These are phyloP conservation scores for Lathyrus oleraceus DNA, from an alignment of 306 rosid genomes.

Conservation along the genomic window DNA sequence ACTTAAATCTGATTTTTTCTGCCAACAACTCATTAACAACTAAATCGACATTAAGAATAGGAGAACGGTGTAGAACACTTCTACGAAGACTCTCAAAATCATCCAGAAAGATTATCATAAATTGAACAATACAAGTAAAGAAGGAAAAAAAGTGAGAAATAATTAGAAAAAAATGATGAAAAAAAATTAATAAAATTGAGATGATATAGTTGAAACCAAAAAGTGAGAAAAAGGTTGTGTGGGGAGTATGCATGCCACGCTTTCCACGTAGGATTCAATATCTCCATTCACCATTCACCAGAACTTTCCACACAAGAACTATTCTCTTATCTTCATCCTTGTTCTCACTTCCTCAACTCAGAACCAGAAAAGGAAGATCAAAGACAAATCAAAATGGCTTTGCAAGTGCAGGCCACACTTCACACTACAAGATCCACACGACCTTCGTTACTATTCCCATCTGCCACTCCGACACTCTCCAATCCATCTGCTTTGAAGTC, in stretches of 20 bases:
- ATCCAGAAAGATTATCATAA: too few species aligned
- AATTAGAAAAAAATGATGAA: background rate
- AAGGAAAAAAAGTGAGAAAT: background rate
- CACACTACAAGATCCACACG: conserved; percentile 37
- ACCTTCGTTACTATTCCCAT: conserved; percentile 29
- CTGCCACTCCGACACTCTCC: conserved; percentile 29
- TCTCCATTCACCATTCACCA: background rate
- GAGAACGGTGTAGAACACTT: too few species aligned
- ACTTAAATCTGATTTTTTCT: too few species aligned
- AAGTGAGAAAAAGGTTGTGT: conserved; percentile 14
- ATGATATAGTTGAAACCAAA: background rate
- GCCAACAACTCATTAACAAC: too few species aligned
- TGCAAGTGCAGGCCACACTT: conserved; percentile 45
- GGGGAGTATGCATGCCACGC: conserved; percentile 46
- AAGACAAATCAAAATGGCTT: conserved; percentile 44
- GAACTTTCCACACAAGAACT: conserved; percentile 21
- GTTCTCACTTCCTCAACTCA: background rate
- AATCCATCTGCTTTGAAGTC: conserved; percentile 50
- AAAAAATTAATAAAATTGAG: background rate
- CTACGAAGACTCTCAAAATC: too few species aligned
- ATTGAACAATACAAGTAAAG: too few species aligned
- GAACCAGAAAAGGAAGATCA: background rate
- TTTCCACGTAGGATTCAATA: conserved; percentile 36
- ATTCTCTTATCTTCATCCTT: conserved; percentile 40
- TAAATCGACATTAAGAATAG: too few species aligned